Conservation (phyloP, 345 rosid genomes). For the Carallia brachiata region DNA sequence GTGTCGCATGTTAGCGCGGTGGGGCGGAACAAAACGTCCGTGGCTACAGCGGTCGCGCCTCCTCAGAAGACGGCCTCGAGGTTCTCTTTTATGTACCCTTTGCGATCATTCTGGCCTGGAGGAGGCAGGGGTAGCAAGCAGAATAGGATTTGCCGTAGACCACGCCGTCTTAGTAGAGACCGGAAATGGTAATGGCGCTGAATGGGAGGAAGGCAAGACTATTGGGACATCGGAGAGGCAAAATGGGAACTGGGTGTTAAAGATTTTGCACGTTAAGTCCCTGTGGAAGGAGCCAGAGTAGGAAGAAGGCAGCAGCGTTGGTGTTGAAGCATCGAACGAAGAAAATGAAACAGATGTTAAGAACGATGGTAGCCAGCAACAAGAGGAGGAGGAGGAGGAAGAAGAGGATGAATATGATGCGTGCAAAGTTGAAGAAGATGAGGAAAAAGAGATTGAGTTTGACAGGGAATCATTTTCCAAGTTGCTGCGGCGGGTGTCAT, state of each 20-base stretch:
- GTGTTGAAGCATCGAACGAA: conserved; percentile 5
- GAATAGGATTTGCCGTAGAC: conserved; percentile 55
- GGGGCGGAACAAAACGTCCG: conserved; percentile 43
- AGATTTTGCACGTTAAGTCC: conserved; percentile 77
- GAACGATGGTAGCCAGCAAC: background rate
- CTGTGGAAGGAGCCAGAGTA: conserved; percentile 44
- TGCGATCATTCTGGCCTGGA: conserved; percentile 56
- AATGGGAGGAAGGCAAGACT: conserved; percentile 19
- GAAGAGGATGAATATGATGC: background rate
- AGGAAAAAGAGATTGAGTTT: conserved; percentile 35
- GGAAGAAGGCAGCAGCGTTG: conserved; percentile 21
- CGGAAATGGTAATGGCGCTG: conserved; percentile 20
- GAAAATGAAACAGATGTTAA: conserved; percentile 6
- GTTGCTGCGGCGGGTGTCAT: conserved; percentile 58
- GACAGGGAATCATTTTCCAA: conserved; percentile 68
- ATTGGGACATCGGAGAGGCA: conserved; percentile 28
- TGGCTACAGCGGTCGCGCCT: conserved; percentile 38
- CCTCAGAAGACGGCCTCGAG: conserved; percentile 37
- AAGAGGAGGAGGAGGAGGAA: conserved; percentile 23
- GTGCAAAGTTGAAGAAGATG: background rate
- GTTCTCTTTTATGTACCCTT: conserved; percentile 54
- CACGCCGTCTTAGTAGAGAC: conserved; percentile 50
- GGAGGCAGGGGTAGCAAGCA: conserved; percentile 31
- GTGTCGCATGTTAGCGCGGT: conserved; percentile 44
- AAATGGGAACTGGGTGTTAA: conserved; percentile 74